These are phyloP conservation scores for Litchi chinensis DNA, from an alignment of 345 rosid species.

Conservation along the genomic window DNA sequence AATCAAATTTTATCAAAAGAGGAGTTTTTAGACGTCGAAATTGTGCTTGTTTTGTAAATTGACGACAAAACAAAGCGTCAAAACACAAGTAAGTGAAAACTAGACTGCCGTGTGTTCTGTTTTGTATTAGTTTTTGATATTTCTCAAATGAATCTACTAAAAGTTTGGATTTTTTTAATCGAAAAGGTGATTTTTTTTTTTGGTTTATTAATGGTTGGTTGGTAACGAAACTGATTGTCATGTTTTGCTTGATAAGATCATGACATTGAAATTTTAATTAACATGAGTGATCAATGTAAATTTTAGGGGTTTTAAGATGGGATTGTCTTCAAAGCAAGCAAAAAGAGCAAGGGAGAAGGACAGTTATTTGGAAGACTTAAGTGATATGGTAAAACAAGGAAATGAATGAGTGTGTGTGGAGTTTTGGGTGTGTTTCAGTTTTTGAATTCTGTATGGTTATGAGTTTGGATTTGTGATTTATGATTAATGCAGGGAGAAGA, in stretches of 20 bases:
- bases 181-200: neutral
- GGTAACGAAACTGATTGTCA: neutral
- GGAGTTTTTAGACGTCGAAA: neutral
- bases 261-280: neutral
- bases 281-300: neutral
- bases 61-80: neutral
- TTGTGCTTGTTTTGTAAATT: neutral
- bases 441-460: neutral
- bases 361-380: conserved; percentile 37
- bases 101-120: neutral
- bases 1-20: neutral
- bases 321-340: conserved; percentile 35
- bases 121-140: neutral
- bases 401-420: conserved; percentile 14
- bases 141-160: neutral
- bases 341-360: conserved; percentile 34
- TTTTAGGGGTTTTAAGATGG: conserved; percentile 33
- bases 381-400: conserved; percentile 30
- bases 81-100: neutral
- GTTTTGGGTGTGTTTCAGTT: neutral
- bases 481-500: conserved; percentile 25
- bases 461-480: neutral
- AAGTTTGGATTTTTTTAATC: neutral
- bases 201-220: neutral
- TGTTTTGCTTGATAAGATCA: neutral